Base-by-base conservation (phyloP, 1,284 basidiomycete genomes). In the Nidula niveotomentosa region DNA sequence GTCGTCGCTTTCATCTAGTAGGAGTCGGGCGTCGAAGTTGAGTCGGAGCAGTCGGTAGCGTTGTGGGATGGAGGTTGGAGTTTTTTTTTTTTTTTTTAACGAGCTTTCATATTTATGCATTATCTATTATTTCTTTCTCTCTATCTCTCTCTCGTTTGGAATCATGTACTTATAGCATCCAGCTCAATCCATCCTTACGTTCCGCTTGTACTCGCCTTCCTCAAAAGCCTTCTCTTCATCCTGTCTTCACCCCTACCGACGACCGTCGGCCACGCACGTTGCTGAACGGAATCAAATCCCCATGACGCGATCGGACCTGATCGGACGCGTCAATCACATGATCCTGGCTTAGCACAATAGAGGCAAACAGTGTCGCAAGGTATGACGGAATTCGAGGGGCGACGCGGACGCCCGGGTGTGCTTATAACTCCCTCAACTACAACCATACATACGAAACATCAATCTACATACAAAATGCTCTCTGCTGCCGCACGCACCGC, bases 401-500 rank as follows among this genome's bases (percentile, higher is more conserved):
- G 3, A 10, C 45, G 4, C 10, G 13, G 18, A n/a, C 18, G 45
- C 13, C 39, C 39, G 39, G 37, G 37, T 41, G 12, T 17, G 2
- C 39, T 17, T 17, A 12, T 13, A 41, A 41, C 15, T 41, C 15
- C 39, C 39, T 23, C 13, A 47, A 2, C 18, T n/a, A 12, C 10
- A 47, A 12, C 13, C 13, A 2, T 47, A n/a, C n/a, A n/a, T 8
- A n/a, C 10, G 12, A 47, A 47, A 13, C 18, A 12, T 10, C 45
- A n/a, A 47, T 23, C 48, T 36, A 51, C 45, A 44, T 39, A 35
- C 46, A 54, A 48, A 56, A 85, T 84, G 82, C 65, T 84, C 56
- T 75, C 80, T 49, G 60, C 80, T 54, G 69, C 76, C 47, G 23
- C 23, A 23, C 77, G 73, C 57, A 66, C 64, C 51, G 59, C 71